These are phyloP conservation scores for Penicillium sp. DNA, from an alignment of 2,329 filamentous ascomycete species.

Conservation along the genomic window DNA sequence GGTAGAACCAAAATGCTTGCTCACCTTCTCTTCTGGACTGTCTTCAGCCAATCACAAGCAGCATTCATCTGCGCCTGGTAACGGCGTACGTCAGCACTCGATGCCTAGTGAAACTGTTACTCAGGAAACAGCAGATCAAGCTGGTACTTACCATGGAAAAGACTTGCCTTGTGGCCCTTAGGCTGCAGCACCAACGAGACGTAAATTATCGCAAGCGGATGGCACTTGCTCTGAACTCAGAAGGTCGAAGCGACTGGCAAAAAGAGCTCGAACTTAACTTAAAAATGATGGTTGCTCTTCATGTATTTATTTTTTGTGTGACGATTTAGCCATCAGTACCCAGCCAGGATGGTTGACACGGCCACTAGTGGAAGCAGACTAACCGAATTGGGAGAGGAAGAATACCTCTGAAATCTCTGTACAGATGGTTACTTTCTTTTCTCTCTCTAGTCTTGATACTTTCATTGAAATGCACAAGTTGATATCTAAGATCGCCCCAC, in stretches of 20 bases:
- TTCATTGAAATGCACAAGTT: no score
- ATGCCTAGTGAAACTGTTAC: constrained; percentile 2
- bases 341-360: no score
- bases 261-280: constrained; percentile 8
- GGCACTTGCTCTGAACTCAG: neutral
- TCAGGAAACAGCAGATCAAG: no score
- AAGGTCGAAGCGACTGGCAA: constrained; percentile 13
- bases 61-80: constrained; percentile 5
- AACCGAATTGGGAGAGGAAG: no score
- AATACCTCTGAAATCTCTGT: no score
- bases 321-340: no score
- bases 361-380: no score
- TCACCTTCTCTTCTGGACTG: constrained; percentile 6
- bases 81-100: neutral
- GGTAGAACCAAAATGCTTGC: constrained; percentile 15
- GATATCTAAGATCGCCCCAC: no score
- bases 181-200: no score
- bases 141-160: neutral
- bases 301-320: neutral
- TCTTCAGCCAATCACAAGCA: constrained; percentile 9
- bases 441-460: no score
- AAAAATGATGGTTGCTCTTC: neutral
- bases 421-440: no score
- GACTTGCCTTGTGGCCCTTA: neutral
- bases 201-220: no score